Base-by-base conservation (phyloP, 352 stramenopile genomes). In the Pythium myriotylum region DNA sequence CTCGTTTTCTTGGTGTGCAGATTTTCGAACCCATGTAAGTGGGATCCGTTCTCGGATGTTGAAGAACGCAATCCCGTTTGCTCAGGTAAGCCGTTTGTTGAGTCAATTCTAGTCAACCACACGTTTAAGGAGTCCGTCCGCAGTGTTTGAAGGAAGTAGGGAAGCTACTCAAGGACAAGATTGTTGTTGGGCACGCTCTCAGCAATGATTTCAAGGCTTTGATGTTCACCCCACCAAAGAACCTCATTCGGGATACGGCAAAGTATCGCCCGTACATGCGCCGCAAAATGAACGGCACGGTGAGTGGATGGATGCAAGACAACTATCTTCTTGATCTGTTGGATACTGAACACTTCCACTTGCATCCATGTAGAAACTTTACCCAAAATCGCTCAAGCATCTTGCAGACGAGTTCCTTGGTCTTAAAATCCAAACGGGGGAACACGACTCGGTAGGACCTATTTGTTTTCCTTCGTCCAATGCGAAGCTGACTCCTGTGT, bases 181-280 rank as follows among this genome's bases (percentile, higher is more conserved):
- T 93, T 55, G 43, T 93, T 9, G 84, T 95, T 19, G 86, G 86
- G 23, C 86, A 95, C 53, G 86, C 86, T 16, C 66, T 95, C 32
- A 85, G 85, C 47, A 95, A 95, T 65, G 86, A 95, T 77, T 91
- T 95, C 60, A 81, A 93, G 70, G 84, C 83, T 51, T 72, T 95
- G 24, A 89, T 95, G 82, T 92, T 95, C 63, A 87, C 78, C 55
- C 84, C 84, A 20, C 86, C 84, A 7, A 92, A 89, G 68, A 68
- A 83, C 41, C 50, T 92, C 27, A 88, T 92, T 50, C 86, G 86
- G 16, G 86, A 95, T 59, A 95, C 86, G 48, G 84, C 84, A 32
- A 84, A 88, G 56, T 91, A 95, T 62, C 79, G 84, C 33, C 84
- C 84, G 54, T 94, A 94, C 67, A 95, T 95, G 86, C 79, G 84